phyloP scores from a whole-genome alignment of 306 rosid species.

The Parietaria judaica region DNA sequence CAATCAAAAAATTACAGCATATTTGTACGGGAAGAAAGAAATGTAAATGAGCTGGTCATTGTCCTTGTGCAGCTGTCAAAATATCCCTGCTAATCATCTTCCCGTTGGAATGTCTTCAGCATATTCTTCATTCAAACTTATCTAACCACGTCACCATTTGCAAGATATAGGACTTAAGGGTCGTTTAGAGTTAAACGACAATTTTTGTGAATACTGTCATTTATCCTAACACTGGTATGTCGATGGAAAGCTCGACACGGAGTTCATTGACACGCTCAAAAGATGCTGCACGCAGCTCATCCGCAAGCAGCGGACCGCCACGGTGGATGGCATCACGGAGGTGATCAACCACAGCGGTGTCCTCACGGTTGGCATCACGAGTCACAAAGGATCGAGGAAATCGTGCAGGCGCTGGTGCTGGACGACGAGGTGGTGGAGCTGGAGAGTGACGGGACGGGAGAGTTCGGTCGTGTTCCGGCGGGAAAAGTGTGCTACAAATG shows the following conservation, averaged over 20 bases:
- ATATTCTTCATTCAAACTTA: no score
- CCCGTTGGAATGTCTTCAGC: no score
- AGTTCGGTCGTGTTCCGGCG: conserved; percentile 39
- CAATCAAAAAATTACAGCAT: no score
- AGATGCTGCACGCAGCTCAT: conserved; percentile 28
- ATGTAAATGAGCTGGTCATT: no score
- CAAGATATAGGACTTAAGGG: no score
- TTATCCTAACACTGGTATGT: conserved; percentile 63
- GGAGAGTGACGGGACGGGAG: conserved; percentile 55
- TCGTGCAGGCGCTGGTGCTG: conserved; percentile 48
- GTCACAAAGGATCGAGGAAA: conserved; percentile 47
- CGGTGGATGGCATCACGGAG: conserved; percentile 38
- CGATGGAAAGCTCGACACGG: conserved; percentile 37
- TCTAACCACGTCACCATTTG: no score
- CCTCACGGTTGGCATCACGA: conserved; percentile 25
- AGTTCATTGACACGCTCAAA: conserved; percentile 35
- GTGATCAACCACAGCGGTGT: conserved; percentile 17
- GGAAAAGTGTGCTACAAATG: conserved; percentile 57
- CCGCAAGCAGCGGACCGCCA: conserved; percentile 34
- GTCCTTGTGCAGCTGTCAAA: no score
- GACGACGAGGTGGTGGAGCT: conserved; percentile 47
- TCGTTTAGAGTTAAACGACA: no score
- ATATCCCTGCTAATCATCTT: no score
- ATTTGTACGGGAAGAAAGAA: no score
- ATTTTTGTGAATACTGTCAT: no score